Percentiles rank a stretch among this genome's conserved stretches.
These are phyloP conservation scores for Claviceps sp. DNA, from an alignment of 2,329 filamentous ascomycete species.

Conservation along the genomic window DNA sequence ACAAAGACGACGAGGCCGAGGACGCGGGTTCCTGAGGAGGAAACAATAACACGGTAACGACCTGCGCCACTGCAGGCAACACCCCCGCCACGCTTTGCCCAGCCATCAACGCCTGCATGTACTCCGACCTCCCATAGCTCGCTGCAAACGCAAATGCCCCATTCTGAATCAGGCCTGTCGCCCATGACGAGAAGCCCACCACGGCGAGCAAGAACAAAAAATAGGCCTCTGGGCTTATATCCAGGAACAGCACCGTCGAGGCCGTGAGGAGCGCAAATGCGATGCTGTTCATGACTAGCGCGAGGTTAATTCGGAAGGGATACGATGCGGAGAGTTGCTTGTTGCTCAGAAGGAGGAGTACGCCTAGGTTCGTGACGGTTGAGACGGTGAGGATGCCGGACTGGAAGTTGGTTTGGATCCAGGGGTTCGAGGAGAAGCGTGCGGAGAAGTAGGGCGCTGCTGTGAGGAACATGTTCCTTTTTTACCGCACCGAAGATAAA, in stretches of 20 bases:
- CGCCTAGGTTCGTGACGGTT: conserved; percentile 66
- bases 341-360: conserved; percentile 65
- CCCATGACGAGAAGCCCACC: conserved; percentile 66
- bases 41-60: conserved; percentile 58
- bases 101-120: conserved; percentile 92
- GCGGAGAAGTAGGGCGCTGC: conserved; percentile 84
- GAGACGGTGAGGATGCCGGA: conserved; percentile 79
- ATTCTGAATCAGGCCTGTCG: conserved; percentile 81
- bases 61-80: conserved; percentile 75
- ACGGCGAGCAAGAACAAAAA: conserved; percentile 71
- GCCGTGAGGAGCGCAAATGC: conserved; percentile 67
- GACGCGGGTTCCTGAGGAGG: conserved; percentile 23
- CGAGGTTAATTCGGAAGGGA: conserved; percentile 67
- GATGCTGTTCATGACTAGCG: conserved; percentile 62
- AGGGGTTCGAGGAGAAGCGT: conserved; percentile 59
- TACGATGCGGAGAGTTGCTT: conserved; percentile 77
- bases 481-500: not conserved
- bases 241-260: conserved; percentile 59
- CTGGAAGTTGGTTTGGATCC: conserved; percentile 73
- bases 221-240: conserved; percentile 51
- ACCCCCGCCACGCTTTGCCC: conserved; percentile 90
- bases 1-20: not conserved
- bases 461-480: conserved; percentile 91
- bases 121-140: conserved; percentile 72
- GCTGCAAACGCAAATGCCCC: conserved; percentile 86